Evolutionary conservation across 169 alveolate species (phyloP), one percentile per base, ranked within the genome.

Genomic region (Plasmodium gaboni): DNA sequence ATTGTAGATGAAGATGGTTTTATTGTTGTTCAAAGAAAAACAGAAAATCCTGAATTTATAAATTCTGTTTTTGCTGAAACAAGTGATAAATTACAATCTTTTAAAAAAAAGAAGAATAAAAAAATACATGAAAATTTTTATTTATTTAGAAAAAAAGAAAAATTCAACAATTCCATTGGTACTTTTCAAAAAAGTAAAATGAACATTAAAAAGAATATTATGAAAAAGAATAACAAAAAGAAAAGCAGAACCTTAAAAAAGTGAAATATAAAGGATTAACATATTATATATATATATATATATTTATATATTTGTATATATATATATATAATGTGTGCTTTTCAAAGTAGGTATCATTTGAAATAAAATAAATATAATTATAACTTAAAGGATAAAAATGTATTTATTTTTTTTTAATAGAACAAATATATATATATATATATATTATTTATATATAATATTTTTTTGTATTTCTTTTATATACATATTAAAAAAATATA

Each of bases 101-200:
- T 80, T 51, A 80, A 67, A 26, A 80, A 59, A 71, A 71, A 80
- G 68, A 53, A 61, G 72, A 80, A 80, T 51, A 32, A 22, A 15
- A 65, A 65, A 80, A 80, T 68, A 67, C 80, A 80, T 80, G 90
- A 68, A 61, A 68, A 68, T 44, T 80, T 80, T 80, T 80, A 80
- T 26, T 60, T 80, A 65, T 80, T 80, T 80, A 42, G 65, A 67
- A 80, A 80, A 60, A 80, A 80, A 46, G 83, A 68, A 13, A 80
- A 17, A 42, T 53, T 76, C 15, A 64, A 60, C 9, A 80, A 61
- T 44, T 8, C 38, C 22, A 59, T 48, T 4, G 60, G 15, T 3
- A 24, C 65, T 28, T 6, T 67, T 22, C 5, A 2, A 60, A 80
- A 53, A 80, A 60, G 68, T 65, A 80, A 63, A 61, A 19, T 60